phyloP scores from a whole-genome alignment of 805 yeast genomes.

The Candida nonsorbophila region DNA sequence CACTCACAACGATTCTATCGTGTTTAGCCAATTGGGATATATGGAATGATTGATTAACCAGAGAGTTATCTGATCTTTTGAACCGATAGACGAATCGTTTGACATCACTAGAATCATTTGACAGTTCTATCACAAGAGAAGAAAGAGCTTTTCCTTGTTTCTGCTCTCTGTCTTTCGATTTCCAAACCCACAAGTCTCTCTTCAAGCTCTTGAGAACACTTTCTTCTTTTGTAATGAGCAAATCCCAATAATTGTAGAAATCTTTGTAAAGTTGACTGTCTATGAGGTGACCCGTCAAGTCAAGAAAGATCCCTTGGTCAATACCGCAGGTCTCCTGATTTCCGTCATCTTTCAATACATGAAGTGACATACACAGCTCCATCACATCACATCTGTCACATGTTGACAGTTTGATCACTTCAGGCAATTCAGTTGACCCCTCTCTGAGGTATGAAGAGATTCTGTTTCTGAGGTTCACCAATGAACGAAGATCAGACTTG shows the following conservation, averaged over 20 bases:
- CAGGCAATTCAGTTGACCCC: slow-evolving; percentile 49
- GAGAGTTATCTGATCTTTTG: slow-evolving; percentile 22
- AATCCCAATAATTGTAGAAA: slow-evolving; percentile 73
- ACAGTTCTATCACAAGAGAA: slow-evolving; percentile 32
- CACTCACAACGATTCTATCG: slow-evolving; percentile 73
- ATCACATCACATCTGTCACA: slow-evolving; percentile 61
- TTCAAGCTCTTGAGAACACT: slow-evolving; percentile 45
- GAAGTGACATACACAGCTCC: slow-evolving; percentile 59
- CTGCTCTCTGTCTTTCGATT: slow-evolving; percentile 55
- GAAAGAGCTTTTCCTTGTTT: slow-evolving; percentile 57
- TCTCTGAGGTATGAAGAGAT: slow-evolving; percentile 56
- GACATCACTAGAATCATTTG: slow-evolving; percentile 14
- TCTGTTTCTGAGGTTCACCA: slow-evolving; percentile 68
- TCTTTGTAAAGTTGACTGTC: slow-evolving; percentile 33
- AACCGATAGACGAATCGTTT: slow-evolving; percentile 45
- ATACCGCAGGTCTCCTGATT: slow-evolving; percentile 49
- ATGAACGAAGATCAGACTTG: slow-evolving; percentile 54
- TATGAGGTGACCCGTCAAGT: slow-evolving; percentile 45
- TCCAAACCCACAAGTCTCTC: slow-evolving; percentile 64
- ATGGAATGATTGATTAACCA: slow-evolving; percentile 14
- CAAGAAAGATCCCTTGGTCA: slow-evolving; percentile 40
- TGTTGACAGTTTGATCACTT: slow-evolving; percentile 42
- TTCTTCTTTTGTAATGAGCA: slow-evolving; percentile 69
- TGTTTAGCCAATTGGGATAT: slow-evolving; percentile 46
- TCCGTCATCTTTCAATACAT: slow-evolving; percentile 58